These are phyloP conservation scores for Sporothrix inflata DNA, from an alignment of 2,329 filamentous ascomycete species.

Conservation along the genomic window DNA sequence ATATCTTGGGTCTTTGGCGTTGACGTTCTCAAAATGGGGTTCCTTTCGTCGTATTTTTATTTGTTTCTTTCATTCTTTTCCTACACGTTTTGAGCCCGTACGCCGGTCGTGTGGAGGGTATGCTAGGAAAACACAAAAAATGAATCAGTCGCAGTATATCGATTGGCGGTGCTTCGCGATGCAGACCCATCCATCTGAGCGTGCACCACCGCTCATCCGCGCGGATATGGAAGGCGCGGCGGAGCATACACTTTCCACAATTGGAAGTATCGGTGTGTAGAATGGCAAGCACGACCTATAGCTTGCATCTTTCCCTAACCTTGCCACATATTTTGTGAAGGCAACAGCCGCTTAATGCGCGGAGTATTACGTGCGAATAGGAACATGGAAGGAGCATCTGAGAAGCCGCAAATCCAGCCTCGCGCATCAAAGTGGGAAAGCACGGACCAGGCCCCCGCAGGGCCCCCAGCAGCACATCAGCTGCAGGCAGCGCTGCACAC, in stretches of 20 bases:
- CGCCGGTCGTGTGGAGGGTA: no score
- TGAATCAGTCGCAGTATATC: background rate
- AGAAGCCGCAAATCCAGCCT: background rate
- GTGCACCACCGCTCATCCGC: background rate
- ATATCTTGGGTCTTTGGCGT: slow-evolving; percentile 12
- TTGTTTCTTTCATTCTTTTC: background rate
- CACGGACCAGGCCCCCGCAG: slow-evolving; percentile 24
- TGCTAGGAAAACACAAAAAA: background rate
- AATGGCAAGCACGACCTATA: background rate
- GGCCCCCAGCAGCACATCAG: background rate
- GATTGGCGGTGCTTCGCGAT: background rate
- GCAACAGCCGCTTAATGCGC: background rate
- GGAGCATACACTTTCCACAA: background rate
- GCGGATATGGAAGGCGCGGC: background rate
- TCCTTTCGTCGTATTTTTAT: background rate
- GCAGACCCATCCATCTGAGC: background rate
- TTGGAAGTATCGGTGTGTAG: background rate
- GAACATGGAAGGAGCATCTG: slow-evolving; percentile 13
- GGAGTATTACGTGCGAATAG: background rate
- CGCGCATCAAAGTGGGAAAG: slow-evolving; percentile 10
- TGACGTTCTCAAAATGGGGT: slow-evolving; percentile 17
- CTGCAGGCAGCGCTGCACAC: slow-evolving; percentile 10
- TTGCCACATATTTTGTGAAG: background rate
- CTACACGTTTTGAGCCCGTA: no score
- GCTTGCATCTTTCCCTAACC: background rate